These are phyloP conservation scores for Komagataella phaffii DNA, from an alignment of 805 yeast species.

Conservation along the genomic window DNA sequence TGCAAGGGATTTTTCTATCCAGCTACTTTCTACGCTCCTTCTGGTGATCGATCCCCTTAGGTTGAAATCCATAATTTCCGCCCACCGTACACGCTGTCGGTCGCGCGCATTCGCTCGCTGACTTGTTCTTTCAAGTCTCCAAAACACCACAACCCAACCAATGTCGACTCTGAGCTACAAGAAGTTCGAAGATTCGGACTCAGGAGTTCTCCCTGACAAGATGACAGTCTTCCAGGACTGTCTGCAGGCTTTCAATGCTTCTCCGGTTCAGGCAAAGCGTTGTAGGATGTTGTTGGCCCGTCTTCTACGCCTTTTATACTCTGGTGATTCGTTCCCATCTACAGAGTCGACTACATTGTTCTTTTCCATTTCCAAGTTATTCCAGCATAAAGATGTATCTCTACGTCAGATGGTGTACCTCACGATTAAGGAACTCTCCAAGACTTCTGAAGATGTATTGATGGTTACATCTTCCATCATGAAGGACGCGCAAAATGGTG, in stretches of 20 bases:
- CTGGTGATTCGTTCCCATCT: slow-evolving; percentile 79
- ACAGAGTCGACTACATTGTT: slow-evolving; percentile 87
- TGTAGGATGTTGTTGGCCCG: slow-evolving; percentile 77
- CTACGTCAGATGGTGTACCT: slow-evolving; percentile 89
- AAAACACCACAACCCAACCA: background rate
- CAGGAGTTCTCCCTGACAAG: slow-evolving; percentile 70
- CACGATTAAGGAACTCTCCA: slow-evolving; percentile 83
- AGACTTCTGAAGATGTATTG: slow-evolving; percentile 78
- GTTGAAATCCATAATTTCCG: background rate
- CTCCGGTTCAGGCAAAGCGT: slow-evolving; percentile 78
- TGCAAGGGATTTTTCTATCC: background rate
- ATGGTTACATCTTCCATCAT: slow-evolving; percentile 97
- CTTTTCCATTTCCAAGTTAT: slow-evolving; percentile 86
- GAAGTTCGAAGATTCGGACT: slow-evolving; percentile 65
- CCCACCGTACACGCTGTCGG: background rate
- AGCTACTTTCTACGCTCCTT: background rate
- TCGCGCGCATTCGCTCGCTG: background rate
- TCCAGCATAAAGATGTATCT: slow-evolving; percentile 80
- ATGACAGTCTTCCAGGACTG: slow-evolving; percentile 97
- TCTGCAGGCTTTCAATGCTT: slow-evolving; percentile 80
- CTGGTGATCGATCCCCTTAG: background rate
- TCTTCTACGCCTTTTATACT: slow-evolving; percentile 66
- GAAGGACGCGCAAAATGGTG: slow-evolving; percentile 94
- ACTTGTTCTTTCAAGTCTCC: background rate
- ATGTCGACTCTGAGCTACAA: slow-evolving; percentile 83